These are phyloP conservation scores for Dissophora ornata DNA, from an alignment of 192 early-diverging fungal species.

Conservation along the genomic window DNA sequence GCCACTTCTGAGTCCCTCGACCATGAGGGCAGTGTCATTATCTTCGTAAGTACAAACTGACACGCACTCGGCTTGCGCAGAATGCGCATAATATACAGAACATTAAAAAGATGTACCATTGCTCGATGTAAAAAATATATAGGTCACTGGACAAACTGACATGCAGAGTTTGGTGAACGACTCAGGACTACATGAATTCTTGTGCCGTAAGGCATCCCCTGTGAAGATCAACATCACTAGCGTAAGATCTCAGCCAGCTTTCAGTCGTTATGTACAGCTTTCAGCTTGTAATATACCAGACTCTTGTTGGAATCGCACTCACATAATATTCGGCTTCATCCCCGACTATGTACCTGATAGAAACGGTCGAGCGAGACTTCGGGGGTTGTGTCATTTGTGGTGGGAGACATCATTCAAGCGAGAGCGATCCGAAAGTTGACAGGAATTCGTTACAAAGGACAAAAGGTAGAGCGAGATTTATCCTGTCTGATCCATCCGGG, in stretches of 20 bases:
- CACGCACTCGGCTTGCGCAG: background rate
- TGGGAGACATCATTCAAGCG: constrained; percentile 13
- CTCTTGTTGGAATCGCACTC: too few relatives aligned
- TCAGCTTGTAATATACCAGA: too few relatives aligned
- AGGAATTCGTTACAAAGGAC: constrained; percentile 28
- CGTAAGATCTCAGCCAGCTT: constrained; percentile 1
- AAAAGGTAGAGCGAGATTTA: constrained; percentile 3
- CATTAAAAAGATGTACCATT: background rate
- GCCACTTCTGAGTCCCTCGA: background rate
- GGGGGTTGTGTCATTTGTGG: constrained; percentile 5
- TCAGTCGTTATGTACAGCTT: too few relatives aligned
- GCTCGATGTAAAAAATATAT: too few relatives aligned
- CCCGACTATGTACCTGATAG: background rate
- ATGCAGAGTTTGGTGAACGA: constrained; percentile 9
- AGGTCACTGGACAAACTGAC: background rate
- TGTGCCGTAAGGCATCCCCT: constrained; percentile 19
- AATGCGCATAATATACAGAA: too few relatives aligned
- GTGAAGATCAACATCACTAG: constrained; percentile 19
- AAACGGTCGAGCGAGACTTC: background rate
- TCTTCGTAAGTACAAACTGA: constrained; percentile 26
- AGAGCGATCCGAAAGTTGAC: constrained; percentile 3
- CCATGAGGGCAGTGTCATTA: constrained; percentile 11
- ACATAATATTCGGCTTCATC: too few relatives aligned
- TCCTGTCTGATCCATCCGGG: too few relatives aligned
- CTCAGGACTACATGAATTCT: constrained; percentile 25